Evolutionary conservation across 768 basidiomycete genomes (phyloP).

Genomic region (Calocera cornea): DNA sequence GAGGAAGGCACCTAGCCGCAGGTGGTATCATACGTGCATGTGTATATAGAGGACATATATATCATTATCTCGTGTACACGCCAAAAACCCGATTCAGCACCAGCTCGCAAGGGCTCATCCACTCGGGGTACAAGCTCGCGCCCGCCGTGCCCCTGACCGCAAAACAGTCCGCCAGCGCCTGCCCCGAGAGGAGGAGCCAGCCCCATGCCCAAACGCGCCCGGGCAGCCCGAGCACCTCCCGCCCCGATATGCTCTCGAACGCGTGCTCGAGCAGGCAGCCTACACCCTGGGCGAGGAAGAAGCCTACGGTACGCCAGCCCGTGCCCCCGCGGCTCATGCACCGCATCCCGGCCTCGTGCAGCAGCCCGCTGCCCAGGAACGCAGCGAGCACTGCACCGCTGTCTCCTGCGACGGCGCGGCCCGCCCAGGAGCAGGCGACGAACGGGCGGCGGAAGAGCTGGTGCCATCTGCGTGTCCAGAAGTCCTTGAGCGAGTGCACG

Average conservation of each 20-base stretch:
- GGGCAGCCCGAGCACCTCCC: constrained; percentile 41
- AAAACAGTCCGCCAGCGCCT: background rate
- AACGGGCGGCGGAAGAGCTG: constrained; percentile 60
- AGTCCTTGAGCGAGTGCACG: constrained; percentile 49
- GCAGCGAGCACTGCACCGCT: constrained; percentile 55
- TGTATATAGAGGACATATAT: too few relatives aligned
- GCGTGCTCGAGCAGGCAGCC: constrained; percentile 47
- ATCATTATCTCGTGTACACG: background rate
- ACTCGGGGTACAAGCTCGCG: background rate
- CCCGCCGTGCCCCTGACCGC: background rate
- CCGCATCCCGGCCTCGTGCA: constrained; percentile 56
- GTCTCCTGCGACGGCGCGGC: constrained; percentile 37
- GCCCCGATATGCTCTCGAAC: constrained; percentile 46
- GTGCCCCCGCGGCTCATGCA: constrained; percentile 43
- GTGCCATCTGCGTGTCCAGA: constrained; percentile 72
- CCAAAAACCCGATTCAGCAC: background rate
- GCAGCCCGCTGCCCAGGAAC: constrained; percentile 64
- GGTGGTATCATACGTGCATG: background rate
- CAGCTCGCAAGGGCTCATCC: background rate
- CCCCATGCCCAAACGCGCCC: constrained; percentile 53
- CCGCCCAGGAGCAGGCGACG: constrained; percentile 50
- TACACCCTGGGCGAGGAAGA: constrained; percentile 55
- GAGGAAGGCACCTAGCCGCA: background rate
- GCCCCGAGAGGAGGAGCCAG: background rate
- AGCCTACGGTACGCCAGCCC: constrained; percentile 40